A percentile compares a stretch with the other conserved stretches of the same genome.
These are phyloP conservation scores for Penicillium sp. DNA, from an alignment of 2,329 filamentous ascomycete genomes.

Conservation along the genomic window DNA sequence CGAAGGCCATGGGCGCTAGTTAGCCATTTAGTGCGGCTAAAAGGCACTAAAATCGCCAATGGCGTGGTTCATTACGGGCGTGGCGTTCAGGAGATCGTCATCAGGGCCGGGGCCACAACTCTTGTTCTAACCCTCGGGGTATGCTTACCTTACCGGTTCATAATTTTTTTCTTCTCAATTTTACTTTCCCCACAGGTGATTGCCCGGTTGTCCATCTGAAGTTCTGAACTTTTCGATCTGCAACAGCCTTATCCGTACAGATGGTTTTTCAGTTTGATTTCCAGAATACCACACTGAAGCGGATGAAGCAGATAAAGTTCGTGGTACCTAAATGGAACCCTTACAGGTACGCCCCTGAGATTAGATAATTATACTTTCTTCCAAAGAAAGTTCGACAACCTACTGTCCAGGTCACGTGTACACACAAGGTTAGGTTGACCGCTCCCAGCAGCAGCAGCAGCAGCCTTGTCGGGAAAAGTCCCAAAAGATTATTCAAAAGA, in stretches of 20 bases:
- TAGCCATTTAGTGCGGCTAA: slow-evolving; percentile 8
- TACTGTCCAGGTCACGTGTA: not conserved
- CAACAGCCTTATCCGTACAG: not conserved
- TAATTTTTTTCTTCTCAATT: not conserved
- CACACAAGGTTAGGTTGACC: too few relatives aligned
- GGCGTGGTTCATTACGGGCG: slow-evolving; percentile 17
- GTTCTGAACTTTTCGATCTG: not conserved
- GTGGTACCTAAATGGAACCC: too few relatives aligned
- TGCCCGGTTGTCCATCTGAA: not conserved
- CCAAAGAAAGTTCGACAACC: too few relatives aligned
- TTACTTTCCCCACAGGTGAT: not conserved
- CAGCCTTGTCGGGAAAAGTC: slow-evolving; percentile 13
- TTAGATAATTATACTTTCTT: too few relatives aligned
- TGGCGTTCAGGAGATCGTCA: slow-evolving; percentile 24
- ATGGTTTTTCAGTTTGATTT: not conserved
- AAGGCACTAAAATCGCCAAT: slow-evolving; percentile 4
- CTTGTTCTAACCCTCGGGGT: slow-evolving; percentile 19
- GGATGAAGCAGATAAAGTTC: slow-evolving; percentile 3
- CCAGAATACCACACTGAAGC: slow-evolving; percentile 13
- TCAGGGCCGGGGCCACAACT: slow-evolving; percentile 15
- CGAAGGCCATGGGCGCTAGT: slow-evolving; percentile 7
- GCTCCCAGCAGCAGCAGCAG: not conserved
- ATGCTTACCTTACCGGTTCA: slow-evolving; percentile 10
- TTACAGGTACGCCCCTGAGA: not conserved
- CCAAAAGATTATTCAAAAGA: too few relatives aligned